Base-by-base conservation (phyloP, 805 yeast species). In the Teunomyces barrocoloradensis region DNA sequence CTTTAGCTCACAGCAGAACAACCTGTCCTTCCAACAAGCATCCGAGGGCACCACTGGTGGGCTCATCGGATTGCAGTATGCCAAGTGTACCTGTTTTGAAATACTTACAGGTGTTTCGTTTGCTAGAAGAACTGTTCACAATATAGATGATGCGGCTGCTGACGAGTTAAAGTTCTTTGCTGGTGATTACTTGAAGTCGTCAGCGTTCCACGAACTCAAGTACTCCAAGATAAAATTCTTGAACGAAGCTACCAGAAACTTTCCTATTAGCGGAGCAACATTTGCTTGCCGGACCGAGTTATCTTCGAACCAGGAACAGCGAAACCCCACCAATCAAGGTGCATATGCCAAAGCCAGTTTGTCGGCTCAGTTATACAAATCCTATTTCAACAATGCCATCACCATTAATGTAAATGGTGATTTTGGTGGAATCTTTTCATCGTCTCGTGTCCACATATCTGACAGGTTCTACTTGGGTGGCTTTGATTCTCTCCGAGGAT, bases 391-490 rank as follows among this genome's bases (percentile, higher is more conserved):
- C 39, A 70, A 77, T 44, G 60, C 58, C 42, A 44, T 85, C 36
- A 81, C 88, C 3, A 51, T 83, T 27, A 78, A 78, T 42, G 53
- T 78, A 1, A 67, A 79, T 1, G 57, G 74, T 4, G 77, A 76
- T 39, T 68, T 78, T 34, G 96, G 96, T 4, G 71, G 74, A 46
- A 69, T 88, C 25, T 66, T 71, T 48, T 70, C 79, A 46, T 50
- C 57, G 17, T 41, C 53, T 5, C 30, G 52, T 12, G 44, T 51
- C 10, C 91, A 87, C 57, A 59, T 84, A 27, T 77, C 84, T 60
- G 99, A 92, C 64, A 78, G 87, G 53, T 92, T 91, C 62, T 88
- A 84, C 58, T 72, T 87, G 39, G 96, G 97, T 13, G 97, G 96
- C 0, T 79, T 83, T 11, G 77, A 82, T 46, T 85, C 84, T 45